A percentile compares a stretch with the other conserved stretches of the same genome.
Evolutionary conservation across 1,284 basidiomycete species (phyloP).

Genomic region (Tilletia indica): DNA sequence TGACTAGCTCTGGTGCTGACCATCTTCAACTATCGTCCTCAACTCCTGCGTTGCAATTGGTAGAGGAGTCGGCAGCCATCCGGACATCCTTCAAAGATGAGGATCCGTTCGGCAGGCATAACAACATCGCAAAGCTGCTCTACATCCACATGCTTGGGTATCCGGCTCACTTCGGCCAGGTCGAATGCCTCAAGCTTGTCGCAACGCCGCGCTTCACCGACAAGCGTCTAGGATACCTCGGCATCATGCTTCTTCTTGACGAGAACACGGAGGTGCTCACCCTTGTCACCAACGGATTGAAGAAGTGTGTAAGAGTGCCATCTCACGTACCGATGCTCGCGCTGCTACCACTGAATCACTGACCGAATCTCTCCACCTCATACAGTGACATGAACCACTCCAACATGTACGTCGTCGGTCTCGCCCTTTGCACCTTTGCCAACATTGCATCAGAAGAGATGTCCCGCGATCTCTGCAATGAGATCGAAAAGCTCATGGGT

Average conservation of each 20-base stretch:
- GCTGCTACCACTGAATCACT: conserved; percentile 59
- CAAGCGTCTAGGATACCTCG: conserved; percentile 93
- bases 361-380: too few relatives aligned
- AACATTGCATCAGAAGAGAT: conserved; percentile 87
- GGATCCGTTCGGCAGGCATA: conserved; percentile 73
- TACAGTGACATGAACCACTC: conserved; percentile 90
- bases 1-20: too few relatives aligned
- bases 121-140: conserved; percentile 96
- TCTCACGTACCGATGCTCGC: neutral
- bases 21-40: too few relatives aligned
- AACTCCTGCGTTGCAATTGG: too few relatives aligned
- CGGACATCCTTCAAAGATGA: conserved; percentile 97
- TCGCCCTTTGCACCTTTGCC: conserved; percentile 96
- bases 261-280: conserved; percentile 98
- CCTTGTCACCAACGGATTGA: conserved; percentile 94
- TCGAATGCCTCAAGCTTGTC: conserved; percentile 98
- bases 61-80: conserved; percentile 93
- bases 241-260: conserved; percentile 95
- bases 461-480: conserved; percentile 58
- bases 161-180: conserved; percentile 98
- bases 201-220: conserved; percentile 96
- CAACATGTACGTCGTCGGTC: conserved; percentile 97
- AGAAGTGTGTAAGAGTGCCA: conserved; percentile 71
- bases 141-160: conserved; percentile 99
- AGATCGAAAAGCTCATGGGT: conserved; percentile 94